These are phyloP conservation scores for Hypoxylon sp. DNA, from an alignment of 2,329 filamentous ascomycete genomes.

Conservation along the genomic window DNA sequence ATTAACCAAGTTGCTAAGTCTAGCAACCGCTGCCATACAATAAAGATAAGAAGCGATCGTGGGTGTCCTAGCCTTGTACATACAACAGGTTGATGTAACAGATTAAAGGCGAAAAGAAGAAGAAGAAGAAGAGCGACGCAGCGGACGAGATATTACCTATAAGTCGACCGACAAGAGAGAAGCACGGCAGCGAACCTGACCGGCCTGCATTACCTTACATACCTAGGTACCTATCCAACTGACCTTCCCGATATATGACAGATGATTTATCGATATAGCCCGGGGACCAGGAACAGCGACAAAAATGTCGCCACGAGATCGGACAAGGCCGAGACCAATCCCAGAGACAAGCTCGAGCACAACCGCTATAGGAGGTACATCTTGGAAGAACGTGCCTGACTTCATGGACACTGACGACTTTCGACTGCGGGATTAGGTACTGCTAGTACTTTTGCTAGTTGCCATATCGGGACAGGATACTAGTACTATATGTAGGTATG, in stretches of 20 bases:
- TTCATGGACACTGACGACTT: constrained; percentile 18
- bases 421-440: constrained; percentile 17
- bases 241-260: constrained; percentile 42
- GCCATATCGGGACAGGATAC: not conserved
- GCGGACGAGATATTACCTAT: constrained; percentile 27
- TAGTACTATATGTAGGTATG: not conserved
- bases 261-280: constrained; percentile 17
- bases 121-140: constrained; percentile 3
- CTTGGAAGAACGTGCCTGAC: constrained; percentile 21
- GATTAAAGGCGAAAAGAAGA: constrained; percentile 6
- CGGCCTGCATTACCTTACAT: constrained; percentile 16
- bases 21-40: constrained; percentile 9
- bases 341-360: not conserved
- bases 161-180: constrained; percentile 4
- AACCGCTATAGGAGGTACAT: not conserved
- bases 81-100: constrained; percentile 20
- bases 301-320: constrained; percentile 35
- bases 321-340: constrained; percentile 29
- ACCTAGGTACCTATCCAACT: too few species aligned
- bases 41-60: constrained; percentile 16
- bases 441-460: not conserved
- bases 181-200: constrained; percentile 21
- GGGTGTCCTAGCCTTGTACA: constrained; percentile 14
- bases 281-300: constrained; percentile 16
- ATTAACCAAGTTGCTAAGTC: constrained; percentile 5